Base-by-base conservation (phyloP, 768 basidiomycete species). In the Tremella yokohamensis region DNA sequence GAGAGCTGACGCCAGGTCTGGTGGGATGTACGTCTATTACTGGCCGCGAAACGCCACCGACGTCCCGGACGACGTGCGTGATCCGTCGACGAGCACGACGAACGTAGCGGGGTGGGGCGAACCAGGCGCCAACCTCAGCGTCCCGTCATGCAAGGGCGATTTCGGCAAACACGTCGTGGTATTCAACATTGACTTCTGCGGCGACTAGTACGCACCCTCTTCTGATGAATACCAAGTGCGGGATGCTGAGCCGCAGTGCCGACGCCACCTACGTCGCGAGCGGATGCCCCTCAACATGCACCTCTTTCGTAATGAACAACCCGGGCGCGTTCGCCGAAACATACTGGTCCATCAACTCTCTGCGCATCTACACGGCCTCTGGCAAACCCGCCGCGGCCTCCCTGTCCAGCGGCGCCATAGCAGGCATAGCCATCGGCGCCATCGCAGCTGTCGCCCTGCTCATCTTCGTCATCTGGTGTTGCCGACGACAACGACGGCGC, bases 301-400 rank as follows among this genome's bases (percentile, higher is more conserved):
- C 58, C n/a, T 85, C 83, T 60, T 86, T 80, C 62, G 86, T 87
- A 26, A 73, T 83, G 70, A 81, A 83, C 59, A 81, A 84, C 63
- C 86, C 87, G 0, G 57, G 66, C 4, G 80, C 79, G 12, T 88
- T 88, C 74, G 40, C 59, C 11, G 79, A 85, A 16, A 85, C 87
- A 1, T 88, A 84, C 73, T 89, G 86, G 85, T 83, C 83, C 61
- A 80, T 89, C 72, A 82, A 83, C 64, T 80, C 81, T 16, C 72
- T 88, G 34, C 79, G 80, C 29, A 79, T 87, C 15, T 88, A 86
- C 72, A 76, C 65, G 13, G 52, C 67, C 13, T 57, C 51, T 15
- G 72, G 72, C 11, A 50, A 65, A 34, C 47, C 65, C 13, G 64
- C 69, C 18, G 40, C 56, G 22, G 34, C 44, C 1, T 44, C 53